phyloP scores from a whole-genome alignment of 129 eudicot genomes.

The Scalesia atractyloides region DNA sequence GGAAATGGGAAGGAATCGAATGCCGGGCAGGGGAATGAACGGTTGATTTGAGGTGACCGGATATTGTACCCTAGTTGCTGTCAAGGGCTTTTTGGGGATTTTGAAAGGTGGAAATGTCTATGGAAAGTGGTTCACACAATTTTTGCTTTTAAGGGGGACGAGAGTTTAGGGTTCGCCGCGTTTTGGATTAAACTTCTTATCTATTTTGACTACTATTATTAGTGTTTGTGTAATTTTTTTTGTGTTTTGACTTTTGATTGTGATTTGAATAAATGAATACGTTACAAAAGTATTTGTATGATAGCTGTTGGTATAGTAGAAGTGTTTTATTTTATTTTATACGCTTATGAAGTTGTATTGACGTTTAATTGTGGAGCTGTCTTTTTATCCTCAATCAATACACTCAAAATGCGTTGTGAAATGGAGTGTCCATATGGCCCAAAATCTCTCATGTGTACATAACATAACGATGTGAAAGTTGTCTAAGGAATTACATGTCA shows the following conservation, averaged over 20 bases:
- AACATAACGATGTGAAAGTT: no score
- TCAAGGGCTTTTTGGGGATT: conserved; percentile 27
- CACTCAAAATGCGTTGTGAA: no score
- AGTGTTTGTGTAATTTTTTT: background rate
- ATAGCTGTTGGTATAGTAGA: no score
- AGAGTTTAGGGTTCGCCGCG: conserved; percentile 45
- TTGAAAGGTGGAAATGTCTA: conserved; percentile 16
- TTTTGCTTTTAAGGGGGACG: conserved; percentile 4
- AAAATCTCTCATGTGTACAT: no score
- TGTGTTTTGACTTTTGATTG: background rate
- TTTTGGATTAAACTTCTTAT: background rate
- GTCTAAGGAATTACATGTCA: no score
- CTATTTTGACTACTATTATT: conserved; percentile 2
- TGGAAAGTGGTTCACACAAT: conserved; percentile 32
- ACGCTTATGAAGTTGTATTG: no score
- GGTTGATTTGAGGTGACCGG: conserved; percentile 35
- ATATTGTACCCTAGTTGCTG: conserved; percentile 25
- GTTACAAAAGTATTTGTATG: no score
- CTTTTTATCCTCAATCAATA: no score
- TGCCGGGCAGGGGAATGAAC: conserved; percentile 36
- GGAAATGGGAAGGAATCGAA: conserved; percentile 27
- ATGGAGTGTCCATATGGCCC: no score
- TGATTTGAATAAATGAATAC: background rate
- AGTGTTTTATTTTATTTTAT: no score
- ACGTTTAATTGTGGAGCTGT: no score